Percentiles rank a stretch among this genome's conserved stretches.
phyloP scores from a whole-genome alignment of 306 rosid genomes.

The Medicago truncatula region DNA sequence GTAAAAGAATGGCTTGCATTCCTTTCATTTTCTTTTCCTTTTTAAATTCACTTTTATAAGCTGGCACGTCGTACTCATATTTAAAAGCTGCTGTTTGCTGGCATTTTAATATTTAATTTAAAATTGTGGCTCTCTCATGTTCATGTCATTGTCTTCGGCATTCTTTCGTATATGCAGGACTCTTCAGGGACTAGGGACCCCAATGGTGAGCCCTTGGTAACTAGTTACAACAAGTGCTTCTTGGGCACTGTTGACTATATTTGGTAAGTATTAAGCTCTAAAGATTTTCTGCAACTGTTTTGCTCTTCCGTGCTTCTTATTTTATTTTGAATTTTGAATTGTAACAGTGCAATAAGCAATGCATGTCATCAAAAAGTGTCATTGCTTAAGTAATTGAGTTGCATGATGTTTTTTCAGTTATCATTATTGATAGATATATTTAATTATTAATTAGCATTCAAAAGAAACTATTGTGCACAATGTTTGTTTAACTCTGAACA shows the following conservation, averaged over 20 bases:
- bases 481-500: conserved; percentile 25
- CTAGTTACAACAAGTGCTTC: conserved; percentile 81
- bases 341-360: conserved; percentile 7
- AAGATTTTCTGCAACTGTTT: conserved; percentile 34
- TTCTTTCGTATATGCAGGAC: conserved; percentile 56
- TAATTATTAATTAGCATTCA: conserved; percentile 17
- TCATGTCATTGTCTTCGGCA: neutral
- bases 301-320: conserved; percentile 9
- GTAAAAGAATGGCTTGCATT: neutral
- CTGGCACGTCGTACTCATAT: neutral
- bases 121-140: conserved; percentile 34
- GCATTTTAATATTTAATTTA: conserved; percentile 19
- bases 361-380: neutral
- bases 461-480: conserved; percentile 9
- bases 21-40: neutral
- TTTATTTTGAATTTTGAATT: conserved; percentile 33
- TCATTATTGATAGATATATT: conserved; percentile 12
- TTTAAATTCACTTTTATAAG: conserved; percentile 1
- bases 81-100: conserved; percentile 22
- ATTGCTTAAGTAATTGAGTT: conserved; percentile 33
- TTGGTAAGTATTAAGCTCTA: conserved; percentile 62
- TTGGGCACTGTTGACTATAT: conserved; percentile 92
- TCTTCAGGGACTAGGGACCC: conserved; percentile 72
- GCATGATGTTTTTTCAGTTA: conserved; percentile 11
- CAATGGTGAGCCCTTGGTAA: conserved; percentile 84